Percentiles rank a stretch among this genome's conserved stretches.
Evolutionary conservation across 306 rosid species (phyloP).

Genomic region (Nissolia schottii): DNA sequence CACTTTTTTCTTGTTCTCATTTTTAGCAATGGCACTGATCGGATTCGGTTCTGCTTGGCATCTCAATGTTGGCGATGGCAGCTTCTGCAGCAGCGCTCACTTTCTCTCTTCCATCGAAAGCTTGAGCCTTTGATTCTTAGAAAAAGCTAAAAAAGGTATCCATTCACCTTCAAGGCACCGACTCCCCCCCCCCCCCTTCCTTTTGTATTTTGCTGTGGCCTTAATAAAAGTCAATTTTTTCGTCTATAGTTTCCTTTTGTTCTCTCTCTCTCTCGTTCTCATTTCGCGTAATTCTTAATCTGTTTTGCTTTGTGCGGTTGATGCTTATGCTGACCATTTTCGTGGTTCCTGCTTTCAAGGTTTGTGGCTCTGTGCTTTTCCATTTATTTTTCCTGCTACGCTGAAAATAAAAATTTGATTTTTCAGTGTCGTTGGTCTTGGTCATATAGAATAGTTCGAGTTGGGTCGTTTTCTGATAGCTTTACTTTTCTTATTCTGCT

Average conservation of each 20-base stretch:
- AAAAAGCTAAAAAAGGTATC: conserved; percentile 18
- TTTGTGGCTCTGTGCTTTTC: conserved; percentile 21
- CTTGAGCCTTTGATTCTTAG: conserved; percentile 32
- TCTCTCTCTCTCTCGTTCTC: neutral
- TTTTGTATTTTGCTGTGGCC: neutral
- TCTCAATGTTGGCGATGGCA: neutral
- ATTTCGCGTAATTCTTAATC: conserved; percentile 13
- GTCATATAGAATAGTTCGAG: conserved; percentile 29
- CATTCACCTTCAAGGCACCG: conserved; percentile 14
- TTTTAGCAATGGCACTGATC: conserved; percentile 4
- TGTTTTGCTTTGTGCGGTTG: conserved; percentile 15
- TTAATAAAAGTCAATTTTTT: conserved; percentile 44
- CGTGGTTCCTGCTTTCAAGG: conserved; percentile 31
- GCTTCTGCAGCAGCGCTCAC: conserved; percentile 12
- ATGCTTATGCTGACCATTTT: conserved; percentile 22
- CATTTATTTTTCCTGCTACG: neutral
- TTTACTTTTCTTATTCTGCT: conserved; percentile 30
- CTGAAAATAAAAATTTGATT: neutral
- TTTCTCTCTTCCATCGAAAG: conserved; percentile 18
- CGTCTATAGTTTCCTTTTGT: conserved; percentile 22
- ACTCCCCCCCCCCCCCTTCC: conserved; percentile 21
- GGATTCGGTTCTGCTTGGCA: conserved; percentile 17
- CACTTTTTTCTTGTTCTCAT: too few relatives aligned
- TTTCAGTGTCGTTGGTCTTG: conserved; percentile 35
- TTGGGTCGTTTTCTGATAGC: conserved; percentile 45